Evolutionary conservation across 345 rosid species (phyloP), one percentile per base, ranked within the genome.

Genomic region (Eucalyptus cladocalyx): DNA sequence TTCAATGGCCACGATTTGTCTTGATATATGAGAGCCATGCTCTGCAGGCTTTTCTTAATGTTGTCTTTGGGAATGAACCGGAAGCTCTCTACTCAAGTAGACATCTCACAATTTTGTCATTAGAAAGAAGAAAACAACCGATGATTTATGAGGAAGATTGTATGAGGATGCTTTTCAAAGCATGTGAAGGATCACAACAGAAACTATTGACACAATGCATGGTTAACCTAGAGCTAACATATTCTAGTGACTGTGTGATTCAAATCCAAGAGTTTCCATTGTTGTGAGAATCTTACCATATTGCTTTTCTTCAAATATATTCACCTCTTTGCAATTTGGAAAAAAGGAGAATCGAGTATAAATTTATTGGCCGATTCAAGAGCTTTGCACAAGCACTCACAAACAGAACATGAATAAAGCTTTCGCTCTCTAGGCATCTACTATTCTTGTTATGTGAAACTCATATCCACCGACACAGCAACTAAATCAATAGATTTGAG

Each of bases 331-430:
- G 4, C 67, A 26, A 26, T 28, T 11, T 60, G 7, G 15, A 6
- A 6, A 32, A 28, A 24, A 3, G n/a, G n/a, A 58, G 1, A 24
- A 11, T 26, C n/a, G 14, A 24, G n/a, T 26, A 8, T 58, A 60
- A 11, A 6, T 11, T 60, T 60, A 4, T 8, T 11, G 1, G 67
- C n/a, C 4, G 16, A 1, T 12, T 60, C 16, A 0, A 60, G n/a
- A 60, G 67, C 15, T 11, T 8, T 26, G 4, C 4, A 60, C 2
- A 26, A 58, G n/a, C 14, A 58, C 14, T 1, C 6, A 28, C 65
- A 58, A 58, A 58, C 12, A 54, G 58, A 54, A 54, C 26, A 56
- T 56, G 11, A 56, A 56, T 2, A 21, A 56, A 21, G 11, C 12
- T 56, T 9, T 56, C 3, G 28, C 60, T 9, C 11, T 23, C 28